Evolutionary conservation across 495 filamentous ascomycete genomes (phyloP), one percentile per base, ranked within the genome.

Genomic region (Penicillium canariense): DNA sequence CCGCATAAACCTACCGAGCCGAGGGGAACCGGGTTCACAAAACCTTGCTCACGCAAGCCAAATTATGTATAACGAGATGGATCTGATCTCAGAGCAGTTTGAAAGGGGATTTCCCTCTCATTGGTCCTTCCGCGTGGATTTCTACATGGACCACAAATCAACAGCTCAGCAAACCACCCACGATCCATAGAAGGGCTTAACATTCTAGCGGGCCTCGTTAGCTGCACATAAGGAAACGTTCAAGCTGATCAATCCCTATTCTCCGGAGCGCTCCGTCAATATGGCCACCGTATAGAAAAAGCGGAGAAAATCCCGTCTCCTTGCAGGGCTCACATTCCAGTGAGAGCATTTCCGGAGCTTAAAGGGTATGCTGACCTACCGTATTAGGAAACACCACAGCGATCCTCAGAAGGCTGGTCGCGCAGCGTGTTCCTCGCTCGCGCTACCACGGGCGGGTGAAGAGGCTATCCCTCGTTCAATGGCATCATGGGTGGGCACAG

Each of bases 281-380:
- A 31, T 39, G 54, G 55, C 20, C 28, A 11, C n/a, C 44, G 48
- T 52, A 64, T 52, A 46, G 46, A 26, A 61, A 38, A 28, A 8
- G 22, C 7, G 17, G 20, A 48, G 46, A 11, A 48, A 32, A 45
- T 23, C 25, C 5, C 27, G 12, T 26, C 59, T 56, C 61, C 62
- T 67, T 67, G 50, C 65, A 17, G 50, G 22, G 26, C 9, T 28
- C 26, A 43, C 65, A 67, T 67, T 67, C 65, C 61, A 51, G 22
- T 20, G 25, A 39, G 48, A 52, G 56, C 50, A 62, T 62, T 56
- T 54, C 55, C 65, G 59, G 65, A 67, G 56, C 42, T 65, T 67
- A 56, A n/a, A 59, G 56, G 35, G 62, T 62, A 67, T 67, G 65
- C 54, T 49, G 52, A 51, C 48, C 51, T 58, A 22, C 61, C 54